These are phyloP conservation scores for Suhomyces bolitotheri DNA, from an alignment of 1,139 yeast genomes.

Conservation along the genomic window DNA sequence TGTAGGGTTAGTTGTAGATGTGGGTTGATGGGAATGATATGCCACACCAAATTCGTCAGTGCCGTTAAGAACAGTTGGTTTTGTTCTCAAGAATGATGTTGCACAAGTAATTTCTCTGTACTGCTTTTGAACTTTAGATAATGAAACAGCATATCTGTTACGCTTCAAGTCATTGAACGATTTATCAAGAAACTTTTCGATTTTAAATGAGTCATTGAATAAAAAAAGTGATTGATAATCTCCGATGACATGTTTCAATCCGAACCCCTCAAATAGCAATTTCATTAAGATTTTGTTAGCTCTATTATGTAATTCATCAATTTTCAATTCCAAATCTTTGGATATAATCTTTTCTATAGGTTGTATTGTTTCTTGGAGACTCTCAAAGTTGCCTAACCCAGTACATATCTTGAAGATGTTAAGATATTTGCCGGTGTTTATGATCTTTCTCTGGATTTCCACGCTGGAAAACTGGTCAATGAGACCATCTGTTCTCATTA, in stretches of 20 bases:
- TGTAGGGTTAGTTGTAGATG: not conserved
- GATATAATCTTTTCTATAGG: conserved; percentile 52
- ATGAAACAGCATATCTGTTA: conserved; percentile 33
- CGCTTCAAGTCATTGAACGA: conserved; percentile 38
- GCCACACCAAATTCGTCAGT: conserved; percentile 1
- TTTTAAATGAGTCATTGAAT: conserved; percentile 45
- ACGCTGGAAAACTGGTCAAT: conserved; percentile 61
- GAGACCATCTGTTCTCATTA: conserved; percentile 73
- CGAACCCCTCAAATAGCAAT: conserved; percentile 62
- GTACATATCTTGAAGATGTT: conserved; percentile 67
- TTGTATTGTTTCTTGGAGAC: conserved; percentile 29
- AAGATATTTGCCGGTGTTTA: conserved; percentile 82
- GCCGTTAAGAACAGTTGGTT: not conserved
- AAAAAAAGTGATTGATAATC: conserved; percentile 58
- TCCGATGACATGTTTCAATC: conserved; percentile 48
- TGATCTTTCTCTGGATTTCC: conserved; percentile 62
- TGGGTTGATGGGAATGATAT: not conserved
- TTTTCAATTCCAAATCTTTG: conserved; percentile 55
- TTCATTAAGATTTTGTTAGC: conserved; percentile 67
- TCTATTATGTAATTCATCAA: conserved; percentile 62
- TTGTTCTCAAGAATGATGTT: conserved; percentile 1
- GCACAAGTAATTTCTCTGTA: conserved; percentile 21
- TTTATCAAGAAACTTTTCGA: conserved; percentile 44
- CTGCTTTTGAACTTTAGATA: conserved; percentile 29
- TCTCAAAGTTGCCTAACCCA: conserved; percentile 39